Evolutionary conservation across 768 basidiomycete genomes (phyloP), one percentile per base, ranked within the genome.

Genomic region (Tylopilus plumbeoviolaceoides): DNA sequence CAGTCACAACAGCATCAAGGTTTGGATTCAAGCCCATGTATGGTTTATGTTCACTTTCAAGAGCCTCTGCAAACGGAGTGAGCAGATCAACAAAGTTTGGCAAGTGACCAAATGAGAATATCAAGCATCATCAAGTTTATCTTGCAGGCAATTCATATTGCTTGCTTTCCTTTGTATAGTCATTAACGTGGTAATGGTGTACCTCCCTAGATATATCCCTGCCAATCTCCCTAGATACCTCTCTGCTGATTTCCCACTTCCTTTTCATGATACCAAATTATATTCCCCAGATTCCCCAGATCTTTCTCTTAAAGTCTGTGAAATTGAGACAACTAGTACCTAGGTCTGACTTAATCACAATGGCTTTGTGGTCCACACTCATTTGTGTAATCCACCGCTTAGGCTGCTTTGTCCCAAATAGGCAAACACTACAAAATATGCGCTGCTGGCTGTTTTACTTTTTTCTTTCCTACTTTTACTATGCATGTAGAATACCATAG

Each of bases 1-100:
- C 3, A n/a, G 52, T 38, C 52, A 53, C 15, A 53, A 18, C 25
- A 48, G 21, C 35, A 40, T 53, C 25, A 53, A 53, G 15, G 52
- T 53, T 1, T 53, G 47, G 46, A 48, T 31, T 28, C 20, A 45
- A 14, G 21, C 5, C 7, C 27, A 35, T 33, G 31, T 33, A 28
- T 18, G 11, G 20, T 40, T 21, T 11, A 12, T 41, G 21, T 21
- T 23, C 23, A 4, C 21, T 5, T 41, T 41, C 11, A 5, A 23
- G 6, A 11, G 21, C 40, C 40, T 41, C 6, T 10, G n/a, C n/a
- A n/a, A n/a, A n/a, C n/a, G n/a, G n/a, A n/a, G n/a, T n/a, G n/a
- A n/a, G n/a, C 20, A 40, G 39, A 20, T 8, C 20, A 18, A 40
- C 10, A 40, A 3, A 21, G n/a, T 20, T 20, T 2, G 2, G 18